phyloP scores from a whole-genome alignment of 2,329 filamentous ascomycete genomes.

The Penicillium sp. region DNA sequence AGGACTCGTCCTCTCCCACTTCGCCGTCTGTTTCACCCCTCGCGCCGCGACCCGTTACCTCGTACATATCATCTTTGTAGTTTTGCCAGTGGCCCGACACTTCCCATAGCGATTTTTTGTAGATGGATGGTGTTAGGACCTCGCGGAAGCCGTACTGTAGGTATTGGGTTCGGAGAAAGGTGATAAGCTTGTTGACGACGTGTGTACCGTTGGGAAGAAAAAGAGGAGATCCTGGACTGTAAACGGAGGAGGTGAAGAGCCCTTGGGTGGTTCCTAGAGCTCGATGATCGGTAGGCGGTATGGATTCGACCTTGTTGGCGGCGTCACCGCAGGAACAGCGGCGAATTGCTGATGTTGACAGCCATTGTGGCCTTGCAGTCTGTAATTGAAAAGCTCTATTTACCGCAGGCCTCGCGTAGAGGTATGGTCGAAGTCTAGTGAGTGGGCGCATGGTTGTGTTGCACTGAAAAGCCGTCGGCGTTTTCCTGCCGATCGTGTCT shows the following conservation, averaged over 20 bases:
- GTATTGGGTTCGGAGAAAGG: slow-evolving; percentile 81
- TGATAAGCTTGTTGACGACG: slow-evolving; percentile 79
- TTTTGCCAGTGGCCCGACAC: slow-evolving; percentile 85
- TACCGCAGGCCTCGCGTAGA: slow-evolving; percentile 8
- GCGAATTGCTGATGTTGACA: slow-evolving; percentile 20
- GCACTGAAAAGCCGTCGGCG: slow-evolving; percentile 8
- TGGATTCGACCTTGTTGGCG: slow-evolving; percentile 21
- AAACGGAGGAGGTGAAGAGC: slow-evolving; percentile 74
- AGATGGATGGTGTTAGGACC: slow-evolving; percentile 86
- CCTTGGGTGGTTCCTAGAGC: slow-evolving; percentile 59
- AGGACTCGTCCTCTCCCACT: slow-evolving; percentile 65
- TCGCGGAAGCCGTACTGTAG: slow-evolving; percentile 82
- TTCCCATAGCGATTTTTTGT: slow-evolving; percentile 84
- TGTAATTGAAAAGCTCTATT: slow-evolving; percentile 1
- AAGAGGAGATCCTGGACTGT: slow-evolving; percentile 82
- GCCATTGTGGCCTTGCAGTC: slow-evolving; percentile 10
- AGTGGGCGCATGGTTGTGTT: slow-evolving; percentile 25
- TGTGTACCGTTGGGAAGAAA: slow-evolving; percentile 79
- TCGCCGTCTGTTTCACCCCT: slow-evolving; percentile 47
- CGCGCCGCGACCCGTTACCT: slow-evolving; percentile 60
- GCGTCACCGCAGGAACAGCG: slow-evolving; percentile 24
- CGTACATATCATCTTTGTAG: slow-evolving; percentile 90
- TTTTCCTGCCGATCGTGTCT: slow-evolving; percentile 18
- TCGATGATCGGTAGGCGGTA: slow-evolving; percentile 51
- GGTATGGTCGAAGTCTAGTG: slow-evolving; percentile 17